Base-by-base conservation (phyloP, 2,329 filamentous ascomycete genomes). In the Chaetomiaceae sp. region DNA sequence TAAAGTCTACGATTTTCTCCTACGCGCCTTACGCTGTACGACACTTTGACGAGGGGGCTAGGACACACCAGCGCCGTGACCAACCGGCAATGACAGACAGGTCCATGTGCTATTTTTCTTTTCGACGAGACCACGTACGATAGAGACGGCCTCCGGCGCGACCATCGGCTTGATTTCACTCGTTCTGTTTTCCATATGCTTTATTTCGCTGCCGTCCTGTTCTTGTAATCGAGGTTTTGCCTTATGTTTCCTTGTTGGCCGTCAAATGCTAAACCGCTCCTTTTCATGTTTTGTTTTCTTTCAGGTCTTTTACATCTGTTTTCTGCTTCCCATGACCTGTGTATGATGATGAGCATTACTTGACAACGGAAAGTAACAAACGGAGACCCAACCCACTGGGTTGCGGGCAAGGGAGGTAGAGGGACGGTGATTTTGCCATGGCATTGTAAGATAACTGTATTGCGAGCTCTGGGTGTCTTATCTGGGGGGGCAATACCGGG, bases 21-120 rank as follows among this genome's bases (percentile, higher is more conserved):
- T 33, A 29, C 29, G 33, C 40, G 30, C 41, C 26, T 48, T 40
- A 50, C 43, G 47, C 42, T 45, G 44, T 46, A 52, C 50, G 47
- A 52, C 42, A 30, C 5, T 29, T 22, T n/a, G 38, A 48, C 44
- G 37, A 40, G 27, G n/a, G n/a, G n/a, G n/a, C n/a, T n/a, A n/a
- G n/a, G n/a, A n/a, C n/a, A n/a, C n/a, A n/a, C n/a, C n/a, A n/a
- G n/a, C n/a, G n/a, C n/a, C n/a, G n/a, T n/a, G n/a, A n/a, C n/a
- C n/a, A n/a, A n/a, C n/a, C n/a, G n/a, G n/a, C n/a, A n/a, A 42
- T 14, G 32, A 34, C 34, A 39, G 20, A 9, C 26, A n/a, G n/a
- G n/a, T n/a, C n/a, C n/a, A n/a, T n/a, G n/a, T n/a, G 5, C 17
- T n/a, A 20, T 40, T 40, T 18, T 41, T 20, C 34, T 19, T 9